Evolutionary conservation across 768 basidiomycete genomes (phyloP), one percentile per base, ranked within the genome.

Genomic region (Mycena belliarum): DNA sequence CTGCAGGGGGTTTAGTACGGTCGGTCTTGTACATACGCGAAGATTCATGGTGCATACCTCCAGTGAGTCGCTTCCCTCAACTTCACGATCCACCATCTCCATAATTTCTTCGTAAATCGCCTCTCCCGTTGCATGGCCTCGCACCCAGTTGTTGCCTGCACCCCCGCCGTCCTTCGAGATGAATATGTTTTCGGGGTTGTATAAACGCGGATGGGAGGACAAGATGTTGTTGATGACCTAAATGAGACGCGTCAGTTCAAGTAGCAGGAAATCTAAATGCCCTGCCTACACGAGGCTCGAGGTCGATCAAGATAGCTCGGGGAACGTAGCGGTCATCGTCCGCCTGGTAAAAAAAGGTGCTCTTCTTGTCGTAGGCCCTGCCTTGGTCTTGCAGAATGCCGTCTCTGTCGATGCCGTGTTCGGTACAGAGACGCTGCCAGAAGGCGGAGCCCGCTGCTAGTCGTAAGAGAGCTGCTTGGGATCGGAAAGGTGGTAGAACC

Each of bases 301-400:
- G 82, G 73, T 99, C 97, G 59, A 98, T 86, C 37, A 99, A 81
- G 60, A 99, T 96, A 6, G 97, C 93, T 49, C 97, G 84, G 2
- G 97, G 97, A 59, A 99, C 95, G 73, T 98, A 99, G 67, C 97
- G 95, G 71, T 98, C 97, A 68, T 99, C 97, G 71, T 99, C 97
- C 18, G 97, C 97, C 72, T 98, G 96, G 71, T 99, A 98, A 78
- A 99, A 99, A 76, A 99, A 99, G 24, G 97, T 95, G 75, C 98
- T 97, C 69, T 98, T 99, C 65, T 97, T 82, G 74, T 99, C 97
- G 10, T n/a, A n/a, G n/a, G n/a, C n/a, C 93, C 93, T 20, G 91
- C 92, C 66, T 95, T 94, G 1, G 89, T 98, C 95, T 72, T 98
- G 95, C 44, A 98, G 85, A 57, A 93, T 93, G 28, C 97, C 97